phyloP scores from a whole-genome alignment of 2,329 filamentous ascomycete genomes.

The Fusarium sp. region DNA sequence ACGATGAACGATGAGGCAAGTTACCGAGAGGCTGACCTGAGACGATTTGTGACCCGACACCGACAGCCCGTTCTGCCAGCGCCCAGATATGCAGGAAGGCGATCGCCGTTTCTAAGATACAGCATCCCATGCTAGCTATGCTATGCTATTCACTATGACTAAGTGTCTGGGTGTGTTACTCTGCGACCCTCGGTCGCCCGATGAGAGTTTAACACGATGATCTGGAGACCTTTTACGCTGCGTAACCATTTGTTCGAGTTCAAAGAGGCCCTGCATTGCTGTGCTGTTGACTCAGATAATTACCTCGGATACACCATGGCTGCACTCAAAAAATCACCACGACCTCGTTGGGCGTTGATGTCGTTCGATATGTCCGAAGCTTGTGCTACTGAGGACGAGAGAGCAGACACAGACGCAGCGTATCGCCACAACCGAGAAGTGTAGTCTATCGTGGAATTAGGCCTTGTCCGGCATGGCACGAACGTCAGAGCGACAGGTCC shows the following conservation, averaged over 20 bases:
- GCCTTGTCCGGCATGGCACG: background rate
- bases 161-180: background rate
- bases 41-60: slow-evolving; percentile 2
- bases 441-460: background rate
- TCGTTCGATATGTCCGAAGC: background rate
- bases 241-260: slow-evolving; percentile 11
- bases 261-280: background rate
- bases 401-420: slow-evolving; percentile 5
- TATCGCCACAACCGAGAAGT: slow-evolving; percentile 22
- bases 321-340: background rate
- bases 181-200: background rate
- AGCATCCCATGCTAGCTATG: background rate
- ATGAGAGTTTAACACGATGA: slow-evolving; percentile 22
- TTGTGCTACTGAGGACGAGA: slow-evolving; percentile 12
- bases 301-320: background rate
- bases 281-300: slow-evolving; percentile 12
- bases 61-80: slow-evolving; percentile 1
- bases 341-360: slow-evolving; percentile 28
- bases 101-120: background rate
- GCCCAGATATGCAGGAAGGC: slow-evolving; percentile 10
- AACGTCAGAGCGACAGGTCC: slow-evolving; percentile 14
- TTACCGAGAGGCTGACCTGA: slow-evolving; percentile 8
- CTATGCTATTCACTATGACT: background rate
- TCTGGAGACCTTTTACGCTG: slow-evolving; percentile 28
- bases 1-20: slow-evolving; percentile 18